Conservation (phyloP, 257 asterid species). For the Penstemon barbatus region DNA sequence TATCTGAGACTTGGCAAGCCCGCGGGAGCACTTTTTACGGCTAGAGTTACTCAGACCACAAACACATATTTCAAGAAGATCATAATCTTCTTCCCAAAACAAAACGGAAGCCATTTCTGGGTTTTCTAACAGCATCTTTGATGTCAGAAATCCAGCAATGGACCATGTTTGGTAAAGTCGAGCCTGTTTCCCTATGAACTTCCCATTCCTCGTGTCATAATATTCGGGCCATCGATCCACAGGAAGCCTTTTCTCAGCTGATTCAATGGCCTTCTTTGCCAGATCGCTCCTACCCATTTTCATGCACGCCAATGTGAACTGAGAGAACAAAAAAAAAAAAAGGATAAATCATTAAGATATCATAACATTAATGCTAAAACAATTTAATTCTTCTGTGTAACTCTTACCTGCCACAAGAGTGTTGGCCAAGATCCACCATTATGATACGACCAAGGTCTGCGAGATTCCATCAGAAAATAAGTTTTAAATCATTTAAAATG, state of each 20-base stretch:
- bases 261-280: constrained; percentile 61
- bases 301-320: constrained; percentile 96
- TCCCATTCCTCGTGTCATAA: constrained; percentile 73
- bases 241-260: constrained; percentile 63
- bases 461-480: constrained; percentile 57
- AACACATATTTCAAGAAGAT: constrained; percentile 75
- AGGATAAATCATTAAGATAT: background rate
- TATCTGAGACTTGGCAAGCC: constrained; percentile 80
- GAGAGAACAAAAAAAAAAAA: constrained; percentile 11
- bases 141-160: constrained; percentile 75
- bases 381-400: background rate
- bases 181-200: constrained; percentile 48
- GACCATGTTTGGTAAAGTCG: constrained; percentile 73
- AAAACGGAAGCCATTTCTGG: constrained; percentile 66
- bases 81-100: constrained; percentile 91
- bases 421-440: constrained; percentile 93
- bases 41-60: constrained; percentile 69
- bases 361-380: background rate
- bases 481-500: constrained; percentile 6
- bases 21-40: constrained; percentile 79
- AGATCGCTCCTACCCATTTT: constrained; percentile 78
- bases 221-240: constrained; percentile 84
- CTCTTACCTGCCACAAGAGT: constrained; percentile 77
- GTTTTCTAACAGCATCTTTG: constrained; percentile 71
- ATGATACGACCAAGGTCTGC: constrained; percentile 85